Conservation (phyloP, 2,329 filamentous ascomycete species). For the Fusarium pseudocircinatum region DNA sequence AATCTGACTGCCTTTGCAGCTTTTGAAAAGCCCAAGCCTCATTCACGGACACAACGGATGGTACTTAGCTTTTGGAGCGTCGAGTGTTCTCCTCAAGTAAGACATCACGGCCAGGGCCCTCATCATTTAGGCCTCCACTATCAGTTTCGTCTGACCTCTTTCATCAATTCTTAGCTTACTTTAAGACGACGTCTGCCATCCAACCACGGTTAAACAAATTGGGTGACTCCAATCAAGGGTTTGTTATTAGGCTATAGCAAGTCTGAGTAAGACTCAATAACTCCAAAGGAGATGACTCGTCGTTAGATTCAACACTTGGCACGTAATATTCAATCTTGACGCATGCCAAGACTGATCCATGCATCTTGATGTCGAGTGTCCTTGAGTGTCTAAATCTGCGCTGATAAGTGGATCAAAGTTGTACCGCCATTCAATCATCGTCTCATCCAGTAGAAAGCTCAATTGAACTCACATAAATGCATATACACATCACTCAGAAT, state of each 20-base stretch:
- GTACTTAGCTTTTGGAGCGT: not conserved
- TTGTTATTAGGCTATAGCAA: not conserved
- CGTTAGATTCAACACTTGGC: not conserved
- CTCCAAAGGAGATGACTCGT: not conserved
- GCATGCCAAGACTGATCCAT: not conserved
- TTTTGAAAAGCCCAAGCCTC: not conserved
- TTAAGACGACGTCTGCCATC: too few species aligned
- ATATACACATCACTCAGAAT: not conserved
- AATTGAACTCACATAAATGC: not conserved
- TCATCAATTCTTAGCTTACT: not conserved
- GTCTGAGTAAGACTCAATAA: not conserved
- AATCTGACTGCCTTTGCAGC: not conserved
- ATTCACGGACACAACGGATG: not conserved
- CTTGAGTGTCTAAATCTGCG: too few species aligned
- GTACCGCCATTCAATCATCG: not conserved
- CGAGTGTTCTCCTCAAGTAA: not conserved
- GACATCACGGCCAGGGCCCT: not conserved
- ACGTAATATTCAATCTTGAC: not conserved
- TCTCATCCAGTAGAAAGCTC: too few species aligned
- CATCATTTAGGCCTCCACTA: not conserved
- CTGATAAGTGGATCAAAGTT: not conserved
- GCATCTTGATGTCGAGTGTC: too few species aligned
- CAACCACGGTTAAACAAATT: not conserved
- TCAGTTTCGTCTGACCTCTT: not conserved
- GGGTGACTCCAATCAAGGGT: not conserved